These are phyloP conservation scores for Solanum peruvianum DNA, from an alignment of 257 asterid species.

Conservation along the genomic window DNA sequence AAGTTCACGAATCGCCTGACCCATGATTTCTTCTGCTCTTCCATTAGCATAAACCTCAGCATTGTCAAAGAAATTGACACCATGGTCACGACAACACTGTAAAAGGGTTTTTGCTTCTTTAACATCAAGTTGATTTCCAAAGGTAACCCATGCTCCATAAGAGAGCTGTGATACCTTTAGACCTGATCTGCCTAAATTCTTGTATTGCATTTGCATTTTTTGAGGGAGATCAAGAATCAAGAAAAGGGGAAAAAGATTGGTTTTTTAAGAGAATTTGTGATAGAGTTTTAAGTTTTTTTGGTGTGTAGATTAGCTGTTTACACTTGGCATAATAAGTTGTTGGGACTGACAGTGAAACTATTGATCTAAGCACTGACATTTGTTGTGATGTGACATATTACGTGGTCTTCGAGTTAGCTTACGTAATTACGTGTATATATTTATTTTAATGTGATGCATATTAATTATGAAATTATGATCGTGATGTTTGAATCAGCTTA, in stretches of 20 bases:
- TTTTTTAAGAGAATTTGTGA: background rate
- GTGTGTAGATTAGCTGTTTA: background rate
- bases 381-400: background rate
- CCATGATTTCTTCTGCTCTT: constrained; percentile 97
- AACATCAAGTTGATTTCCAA: constrained; percentile 93
- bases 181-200: constrained; percentile 88
- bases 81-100: constrained; percentile 87
- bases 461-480: too few species aligned
- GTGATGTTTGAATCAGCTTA: too few species aligned
- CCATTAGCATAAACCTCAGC: constrained; percentile 99
- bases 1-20: constrained; percentile 88
- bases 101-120: constrained; percentile 88
- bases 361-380: background rate
- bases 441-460: too few species aligned
- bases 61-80: constrained; percentile 92
- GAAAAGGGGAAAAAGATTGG: background rate
- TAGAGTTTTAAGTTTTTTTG: background rate
- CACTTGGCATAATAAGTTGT: background rate
- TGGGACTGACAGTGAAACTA: background rate
- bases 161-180: constrained; percentile 89
- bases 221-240: background rate
- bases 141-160: constrained; percentile 92
- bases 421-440: too few species aligned
- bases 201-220: constrained; percentile 61
- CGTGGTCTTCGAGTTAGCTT: too few species aligned